phyloP scores from a whole-genome alignment of 305 asterid species.

The Plantago coronopus region DNA sequence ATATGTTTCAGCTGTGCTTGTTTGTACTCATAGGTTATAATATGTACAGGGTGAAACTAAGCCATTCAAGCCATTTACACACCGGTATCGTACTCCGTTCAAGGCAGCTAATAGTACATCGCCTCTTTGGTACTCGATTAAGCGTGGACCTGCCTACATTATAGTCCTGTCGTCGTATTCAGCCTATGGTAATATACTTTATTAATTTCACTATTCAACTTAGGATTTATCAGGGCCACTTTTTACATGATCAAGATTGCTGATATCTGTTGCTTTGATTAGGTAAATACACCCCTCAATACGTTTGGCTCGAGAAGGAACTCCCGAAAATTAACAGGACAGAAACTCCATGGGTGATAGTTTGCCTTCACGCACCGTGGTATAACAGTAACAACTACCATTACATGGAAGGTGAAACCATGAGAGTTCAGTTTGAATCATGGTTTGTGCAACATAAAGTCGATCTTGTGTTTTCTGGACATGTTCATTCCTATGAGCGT shows the following conservation, averaged over 20 bases:
- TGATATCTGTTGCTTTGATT: neutral
- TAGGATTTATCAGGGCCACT: neutral
- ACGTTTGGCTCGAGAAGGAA: conserved; percentile 44
- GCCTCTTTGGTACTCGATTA: conserved; percentile 63
- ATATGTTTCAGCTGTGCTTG: neutral
- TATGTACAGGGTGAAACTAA: conserved; percentile 31
- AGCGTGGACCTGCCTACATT: conserved; percentile 48
- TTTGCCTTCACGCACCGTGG: conserved; percentile 44
- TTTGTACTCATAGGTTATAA: neutral
- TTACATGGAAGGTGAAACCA: too few relatives aligned
- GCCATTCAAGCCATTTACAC: conserved; percentile 45
- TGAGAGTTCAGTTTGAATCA: too few relatives aligned
- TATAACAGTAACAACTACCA: conserved; percentile 41
- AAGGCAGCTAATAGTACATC: conserved; percentile 42
- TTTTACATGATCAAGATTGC: neutral
- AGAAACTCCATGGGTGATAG: conserved; percentile 57
- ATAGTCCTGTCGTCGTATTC: conserved; percentile 58
- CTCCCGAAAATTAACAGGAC: conserved; percentile 41
- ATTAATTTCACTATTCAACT: too few relatives aligned
- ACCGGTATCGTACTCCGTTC: conserved; percentile 47
- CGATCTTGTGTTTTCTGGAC: conserved; percentile 24
- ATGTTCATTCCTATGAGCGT: conserved; percentile 62
- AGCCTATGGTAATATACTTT: conserved; percentile 38
- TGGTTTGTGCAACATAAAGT: too few relatives aligned
- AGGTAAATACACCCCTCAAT: conserved; percentile 57